These are phyloP conservation scores for Wickerhamiella pararugosa DNA, from an alignment of 1,139 yeast species.

Conservation along the genomic window DNA sequence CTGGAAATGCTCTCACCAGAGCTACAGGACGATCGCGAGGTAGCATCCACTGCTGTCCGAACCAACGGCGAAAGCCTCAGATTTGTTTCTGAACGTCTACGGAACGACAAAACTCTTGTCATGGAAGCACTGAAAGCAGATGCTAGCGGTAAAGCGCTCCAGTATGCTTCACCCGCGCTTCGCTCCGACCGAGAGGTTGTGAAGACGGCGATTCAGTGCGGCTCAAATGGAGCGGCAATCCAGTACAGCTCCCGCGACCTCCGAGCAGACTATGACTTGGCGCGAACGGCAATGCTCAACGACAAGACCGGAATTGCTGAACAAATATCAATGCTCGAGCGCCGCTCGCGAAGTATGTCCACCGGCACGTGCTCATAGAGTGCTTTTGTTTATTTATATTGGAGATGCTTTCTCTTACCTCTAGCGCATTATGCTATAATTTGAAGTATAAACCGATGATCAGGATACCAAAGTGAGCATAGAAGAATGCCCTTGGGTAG, in stretches of 20 bases:
- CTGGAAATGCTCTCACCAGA: conserved; percentile 3
- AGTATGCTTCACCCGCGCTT: conserved; percentile 2
- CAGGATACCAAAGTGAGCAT: conserved; percentile 3
- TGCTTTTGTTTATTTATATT: too few relatives aligned
- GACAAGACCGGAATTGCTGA: too few relatives aligned
- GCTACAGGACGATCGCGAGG: conserved; percentile 1
- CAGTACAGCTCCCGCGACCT: conserved; percentile 3
- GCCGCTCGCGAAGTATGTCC: too few relatives aligned
- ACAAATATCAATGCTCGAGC: too few relatives aligned
- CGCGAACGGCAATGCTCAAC: too few relatives aligned
- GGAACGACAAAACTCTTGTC: conserved; percentile 4
- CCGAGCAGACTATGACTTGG: conserved; percentile 5
- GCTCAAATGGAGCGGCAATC: conserved; percentile 1
- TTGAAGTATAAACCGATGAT: not conserved
- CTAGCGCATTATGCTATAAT: not conserved
- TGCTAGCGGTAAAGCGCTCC: conserved; percentile 4
- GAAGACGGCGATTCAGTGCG: conserved; percentile 5
- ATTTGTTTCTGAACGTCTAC: conserved; percentile 1
- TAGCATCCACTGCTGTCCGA: conserved; percentile 4
- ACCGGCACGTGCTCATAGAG: too few relatives aligned
- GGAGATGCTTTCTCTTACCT: too few relatives aligned
- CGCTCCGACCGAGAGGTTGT: conserved; percentile 7
- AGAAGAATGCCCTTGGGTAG: not conserved
- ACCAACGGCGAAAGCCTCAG: conserved; percentile 4
- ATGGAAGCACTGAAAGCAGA: conserved; percentile 5